phyloP scores from a whole-genome alignment of 345 rosid species.

The Durio zibethinus region DNA sequence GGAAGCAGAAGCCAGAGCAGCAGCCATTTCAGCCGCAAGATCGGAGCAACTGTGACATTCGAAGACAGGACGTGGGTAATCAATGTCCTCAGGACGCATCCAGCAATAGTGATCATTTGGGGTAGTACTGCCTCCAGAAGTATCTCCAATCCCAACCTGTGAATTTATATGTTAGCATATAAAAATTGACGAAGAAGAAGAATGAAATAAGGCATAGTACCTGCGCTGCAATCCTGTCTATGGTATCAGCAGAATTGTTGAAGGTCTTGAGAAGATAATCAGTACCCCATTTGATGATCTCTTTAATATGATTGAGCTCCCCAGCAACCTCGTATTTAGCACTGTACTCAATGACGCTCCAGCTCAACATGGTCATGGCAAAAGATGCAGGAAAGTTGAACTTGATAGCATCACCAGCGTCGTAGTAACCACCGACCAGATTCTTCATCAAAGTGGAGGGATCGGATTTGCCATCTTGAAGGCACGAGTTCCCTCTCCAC shows the following conservation, averaged over 20 bases:
- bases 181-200: not conserved
- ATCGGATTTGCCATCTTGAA: conserved; percentile 71
- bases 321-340: conserved; percentile 88
- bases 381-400: conserved; percentile 84
- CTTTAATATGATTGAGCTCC: conserved; percentile 87
- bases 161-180: not conserved
- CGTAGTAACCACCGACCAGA: conserved; percentile 84
- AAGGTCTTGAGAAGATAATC: conserved; percentile 94
- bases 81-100: conserved; percentile 99
- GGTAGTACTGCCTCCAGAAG: conserved; percentile 65
- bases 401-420: conserved; percentile 97
- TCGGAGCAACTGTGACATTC: conserved; percentile 80
- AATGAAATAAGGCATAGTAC: conserved; percentile 20
- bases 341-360: conserved; percentile 97
- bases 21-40: conserved; percentile 98
- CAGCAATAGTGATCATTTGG: conserved; percentile 93
- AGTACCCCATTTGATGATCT: conserved; percentile 89
- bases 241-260: conserved; percentile 71
- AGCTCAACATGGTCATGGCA: conserved; percentile 96
- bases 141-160: conserved; percentile 91
- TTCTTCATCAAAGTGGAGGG: conserved; percentile 48
- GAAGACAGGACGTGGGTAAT: conserved; percentile 63
- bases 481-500: conserved; percentile 88
- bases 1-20: conserved; percentile 90
- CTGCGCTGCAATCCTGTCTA: conserved; percentile 61